A percentile compares a stretch with the other conserved stretches of the same genome.
These are phyloP conservation scores for Asterophora lycoperdoides DNA, from an alignment of 768 basidiomycete genomes.

Conservation along the genomic window DNA sequence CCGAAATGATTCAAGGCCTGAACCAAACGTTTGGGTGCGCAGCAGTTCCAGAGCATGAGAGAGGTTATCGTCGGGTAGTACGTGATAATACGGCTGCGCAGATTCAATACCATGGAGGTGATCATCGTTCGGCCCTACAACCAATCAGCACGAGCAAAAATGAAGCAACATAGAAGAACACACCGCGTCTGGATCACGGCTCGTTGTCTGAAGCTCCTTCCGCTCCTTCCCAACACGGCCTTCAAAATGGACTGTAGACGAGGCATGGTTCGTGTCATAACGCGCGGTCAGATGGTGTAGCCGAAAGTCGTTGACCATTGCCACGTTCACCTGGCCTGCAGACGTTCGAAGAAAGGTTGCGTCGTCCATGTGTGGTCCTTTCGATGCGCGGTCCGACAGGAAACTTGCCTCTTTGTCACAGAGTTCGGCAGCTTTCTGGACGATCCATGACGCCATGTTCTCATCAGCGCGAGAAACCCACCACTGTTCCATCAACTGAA, in stretches of 20 bases:
- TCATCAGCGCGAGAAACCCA: background rate
- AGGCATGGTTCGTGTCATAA: background rate
- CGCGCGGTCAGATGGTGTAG: background rate
- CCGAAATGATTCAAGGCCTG: slow-evolving; percentile 16
- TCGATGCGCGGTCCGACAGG: background rate
- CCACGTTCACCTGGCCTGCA: background rate
- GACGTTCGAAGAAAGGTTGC: background rate
- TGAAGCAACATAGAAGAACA: background rate
- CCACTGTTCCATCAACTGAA: background rate
- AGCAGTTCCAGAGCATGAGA: no score
- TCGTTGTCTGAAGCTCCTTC: background rate
- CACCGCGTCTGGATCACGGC: background rate
- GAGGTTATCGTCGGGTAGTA: slow-evolving; percentile 14
- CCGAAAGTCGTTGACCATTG: background rate
- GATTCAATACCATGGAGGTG: slow-evolving; percentile 11
- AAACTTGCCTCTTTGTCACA: no score
- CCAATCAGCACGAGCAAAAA: background rate
- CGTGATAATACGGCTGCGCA: slow-evolving; percentile 4
- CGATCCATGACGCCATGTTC: background rate
- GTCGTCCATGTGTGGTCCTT: background rate
- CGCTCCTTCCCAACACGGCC: background rate
- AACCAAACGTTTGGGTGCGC: slow-evolving; percentile 13
- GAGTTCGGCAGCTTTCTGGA: background rate
- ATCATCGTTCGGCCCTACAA: slow-evolving; percentile 7
- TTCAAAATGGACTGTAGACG: background rate